A percentile compares a stretch with the other conserved stretches of the same genome.
phyloP scores from a whole-genome alignment of 2,329 filamentous ascomycete genomes.

The Neocucurbitaria cava region DNA sequence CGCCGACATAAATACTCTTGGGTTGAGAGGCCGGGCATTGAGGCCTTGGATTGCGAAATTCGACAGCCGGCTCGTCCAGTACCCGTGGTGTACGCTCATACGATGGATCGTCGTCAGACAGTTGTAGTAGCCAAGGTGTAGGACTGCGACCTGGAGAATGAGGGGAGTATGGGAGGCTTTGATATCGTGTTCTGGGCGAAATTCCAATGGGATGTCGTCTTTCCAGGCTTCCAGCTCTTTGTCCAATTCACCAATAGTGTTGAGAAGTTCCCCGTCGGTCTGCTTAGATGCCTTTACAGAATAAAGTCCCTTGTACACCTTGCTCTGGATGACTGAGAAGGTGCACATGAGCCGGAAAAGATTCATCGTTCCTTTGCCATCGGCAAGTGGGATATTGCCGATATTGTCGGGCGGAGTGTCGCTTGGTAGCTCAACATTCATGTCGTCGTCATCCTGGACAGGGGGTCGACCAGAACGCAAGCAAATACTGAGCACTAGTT shows the following conservation, averaged over 20 bases:
- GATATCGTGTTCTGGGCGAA: constrained; percentile 96
- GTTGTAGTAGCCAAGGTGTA: constrained; percentile 98
- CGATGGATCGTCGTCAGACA: constrained; percentile 96
- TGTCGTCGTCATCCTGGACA: constrained; percentile 78
- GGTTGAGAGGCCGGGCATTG: constrained; percentile 89
- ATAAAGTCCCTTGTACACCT: constrained; percentile 91
- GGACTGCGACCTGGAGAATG: constrained; percentile 91
- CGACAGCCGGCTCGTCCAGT: constrained; percentile 94
- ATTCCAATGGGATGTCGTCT: constrained; percentile 91
- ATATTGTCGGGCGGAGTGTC: constrained; percentile 91
- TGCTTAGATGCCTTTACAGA: constrained; percentile 91
- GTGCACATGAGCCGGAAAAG: constrained; percentile 92
- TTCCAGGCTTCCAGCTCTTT: constrained; percentile 89
- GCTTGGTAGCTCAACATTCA: constrained; percentile 95
- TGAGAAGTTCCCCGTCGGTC: constrained; percentile 88
- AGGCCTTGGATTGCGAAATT: constrained; percentile 95
- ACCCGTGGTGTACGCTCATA: constrained; percentile 97
- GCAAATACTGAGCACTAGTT: constrained; percentile 60
- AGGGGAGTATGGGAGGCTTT: constrained; percentile 89
- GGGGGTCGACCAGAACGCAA: constrained; percentile 75
- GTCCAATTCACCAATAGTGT: constrained; percentile 95
- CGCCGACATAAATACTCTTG: constrained; percentile 91
- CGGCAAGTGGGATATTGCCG: constrained; percentile 88
- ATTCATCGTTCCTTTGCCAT: constrained; percentile 92
- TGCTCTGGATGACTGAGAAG: constrained; percentile 89